Base-by-base conservation (phyloP, 1,284 basidiomycete genomes). In the Lentinula novae-zelandiae region DNA sequence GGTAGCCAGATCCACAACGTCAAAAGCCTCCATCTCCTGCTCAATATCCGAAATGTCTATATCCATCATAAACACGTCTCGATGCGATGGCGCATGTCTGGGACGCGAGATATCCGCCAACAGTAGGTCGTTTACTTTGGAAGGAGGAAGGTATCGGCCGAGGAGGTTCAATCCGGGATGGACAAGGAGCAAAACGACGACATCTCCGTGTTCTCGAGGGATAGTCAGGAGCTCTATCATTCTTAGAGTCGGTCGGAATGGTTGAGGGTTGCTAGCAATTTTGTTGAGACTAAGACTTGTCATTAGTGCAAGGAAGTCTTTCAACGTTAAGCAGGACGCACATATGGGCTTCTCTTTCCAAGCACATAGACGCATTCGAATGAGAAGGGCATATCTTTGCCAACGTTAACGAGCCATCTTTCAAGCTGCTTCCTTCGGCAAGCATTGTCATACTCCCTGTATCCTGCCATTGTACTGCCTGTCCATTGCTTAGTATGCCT, bases 331-430 rank as follows among this genome's bases (percentile, higher is more conserved):
- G 15, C 40, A 51, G 22, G 27, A 78, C 83, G 58, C 69, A 87
- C 86, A 87, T 84, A 70, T 88, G 86, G 2, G 84, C 83, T 70
- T 90, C 87, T 57, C 86, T 78, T 68, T 89, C 86, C 31, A 90
- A 72, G 71, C 82, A 85, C 76, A 89, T 82, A 5, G 87, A 86
- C 12, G 82, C 86, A 69, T 87, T 87, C 2, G 38, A 54, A 42
- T 42, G 40, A 7, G 84, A 82, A 34, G 83, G 81, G 5, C 85
- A 86, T 66, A 90, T 86, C 74, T 90, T 90, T 1, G 87, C 87
- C 33, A 90, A 72, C 2, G 89, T 82, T 62, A 77, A 81, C 4
- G 84, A 84, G 34, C 85, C 81, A 69, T 89, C 86, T 73, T 89
- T 87, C 63, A 89, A 72, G 64, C 82, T 86, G 63, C 78, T 84